phyloP scores from a whole-genome alignment of 139 green algal species.

The Spirogloea muscicola region DNA sequence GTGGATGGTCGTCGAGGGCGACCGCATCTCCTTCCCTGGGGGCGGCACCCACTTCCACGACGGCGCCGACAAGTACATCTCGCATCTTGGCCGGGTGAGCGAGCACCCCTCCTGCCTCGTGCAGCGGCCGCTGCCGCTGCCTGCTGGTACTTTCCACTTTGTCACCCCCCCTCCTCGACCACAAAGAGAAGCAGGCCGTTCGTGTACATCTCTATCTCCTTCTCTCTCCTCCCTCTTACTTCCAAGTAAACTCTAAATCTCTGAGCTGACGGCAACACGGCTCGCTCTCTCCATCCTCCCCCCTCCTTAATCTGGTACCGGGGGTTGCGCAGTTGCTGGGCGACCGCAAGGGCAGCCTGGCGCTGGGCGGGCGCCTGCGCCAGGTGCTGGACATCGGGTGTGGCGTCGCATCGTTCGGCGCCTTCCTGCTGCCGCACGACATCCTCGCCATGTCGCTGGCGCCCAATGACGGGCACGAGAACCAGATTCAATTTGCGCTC shows the following conservation, averaged over 20 bases:
- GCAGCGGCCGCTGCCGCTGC: too few species aligned
- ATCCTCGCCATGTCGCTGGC: constrained; percentile 27
- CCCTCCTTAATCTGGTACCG: too few species aligned
- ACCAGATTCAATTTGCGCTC: constrained; percentile 27
- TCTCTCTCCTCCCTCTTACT: too few species aligned
- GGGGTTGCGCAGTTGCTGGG: constrained; percentile 26
- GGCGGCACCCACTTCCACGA: constrained; percentile 21
- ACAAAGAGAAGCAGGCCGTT: too few species aligned
- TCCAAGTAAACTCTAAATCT: too few species aligned
- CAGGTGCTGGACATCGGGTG: constrained; percentile 33
- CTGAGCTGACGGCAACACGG: too few species aligned
- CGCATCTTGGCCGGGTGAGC: too few species aligned
- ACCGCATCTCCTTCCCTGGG: constrained; percentile 15
- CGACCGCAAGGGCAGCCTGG: not conserved
- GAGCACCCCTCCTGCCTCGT: too few species aligned
- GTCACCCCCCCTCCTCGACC: too few species aligned
- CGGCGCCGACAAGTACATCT: constrained; percentile 28
- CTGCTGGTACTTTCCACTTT: too few species aligned
- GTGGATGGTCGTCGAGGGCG: constrained; percentile 36
- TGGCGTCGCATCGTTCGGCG: constrained; percentile 29
- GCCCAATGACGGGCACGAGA: constrained; percentile 20
- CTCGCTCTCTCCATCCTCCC: too few species aligned
- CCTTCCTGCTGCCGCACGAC: constrained; percentile 6
- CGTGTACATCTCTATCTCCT: too few species aligned
- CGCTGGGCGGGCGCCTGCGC: constrained; percentile 20